A percentile compares a stretch with the other conserved stretches of the same genome.
phyloP scores from a whole-genome alignment of 306 rosid genomes.

The Castanospermum australe region DNA sequence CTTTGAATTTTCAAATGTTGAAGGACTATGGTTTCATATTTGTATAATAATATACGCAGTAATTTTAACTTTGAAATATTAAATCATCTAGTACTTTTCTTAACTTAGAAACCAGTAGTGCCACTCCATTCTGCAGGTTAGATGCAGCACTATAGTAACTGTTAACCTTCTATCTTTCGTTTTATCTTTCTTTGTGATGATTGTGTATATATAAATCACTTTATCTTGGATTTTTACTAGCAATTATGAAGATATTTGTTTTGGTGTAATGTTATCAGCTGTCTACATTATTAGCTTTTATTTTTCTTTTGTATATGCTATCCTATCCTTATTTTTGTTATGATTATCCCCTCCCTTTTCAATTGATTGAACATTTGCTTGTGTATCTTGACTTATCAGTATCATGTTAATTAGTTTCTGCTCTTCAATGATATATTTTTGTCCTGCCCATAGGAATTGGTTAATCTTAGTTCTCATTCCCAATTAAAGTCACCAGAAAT shows the following conservation, averaged over 20 bases:
- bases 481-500: conserved; percentile 64
- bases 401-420: not conserved
- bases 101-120: too few species aligned
- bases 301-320: not conserved
- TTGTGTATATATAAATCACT: too few species aligned
- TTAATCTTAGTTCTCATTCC: conserved; percentile 73
- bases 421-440: not conserved
- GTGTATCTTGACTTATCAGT: not conserved
- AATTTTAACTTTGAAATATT: too few species aligned
- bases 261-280: not conserved
- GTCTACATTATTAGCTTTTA: not conserved
- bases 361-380: not conserved
- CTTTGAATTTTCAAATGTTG: too few species aligned
- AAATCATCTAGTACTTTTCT: too few species aligned
- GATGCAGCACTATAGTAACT: too few species aligned
- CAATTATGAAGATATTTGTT: not conserved
- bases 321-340: not conserved
- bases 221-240: not conserved
- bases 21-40: too few species aligned
- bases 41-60: too few species aligned
- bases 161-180: too few species aligned
- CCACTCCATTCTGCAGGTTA: too few species aligned
- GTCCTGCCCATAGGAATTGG: conserved; percentile 60
- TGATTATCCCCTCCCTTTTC: not conserved
- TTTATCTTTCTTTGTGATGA: too few species aligned